phyloP scores from a whole-genome alignment of 108 stramenopile species.

The Halocafeteria seosinensis region DNA sequence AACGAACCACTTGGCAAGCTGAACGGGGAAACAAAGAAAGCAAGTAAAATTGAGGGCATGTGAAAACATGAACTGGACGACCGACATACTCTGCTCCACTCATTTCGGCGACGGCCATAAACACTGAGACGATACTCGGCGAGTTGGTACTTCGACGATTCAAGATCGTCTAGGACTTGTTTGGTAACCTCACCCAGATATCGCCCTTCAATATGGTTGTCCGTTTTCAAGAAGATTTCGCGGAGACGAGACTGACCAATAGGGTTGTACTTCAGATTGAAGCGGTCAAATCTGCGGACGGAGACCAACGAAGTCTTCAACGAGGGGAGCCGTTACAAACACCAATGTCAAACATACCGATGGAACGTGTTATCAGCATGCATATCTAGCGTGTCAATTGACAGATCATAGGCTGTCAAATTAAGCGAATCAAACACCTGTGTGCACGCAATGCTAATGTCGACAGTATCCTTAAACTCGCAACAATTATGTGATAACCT shows the following conservation, averaged over 20 bases:
- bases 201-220: conserved; percentile 58
- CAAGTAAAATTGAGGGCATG: conserved; percentile 47
- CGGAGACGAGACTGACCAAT: conserved; percentile 84
- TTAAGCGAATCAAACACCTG: conserved; percentile 53
- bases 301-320: not conserved
- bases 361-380: conserved; percentile 96
- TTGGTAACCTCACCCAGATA: conserved; percentile 87
- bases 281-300: conserved; percentile 74
- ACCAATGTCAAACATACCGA: not conserved
- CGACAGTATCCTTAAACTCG: too few species aligned
- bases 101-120: conserved; percentile 79
- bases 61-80: conserved; percentile 64
- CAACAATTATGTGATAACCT: too few species aligned
- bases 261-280: conserved; percentile 95
- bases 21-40: too few species aligned
- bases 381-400: conserved; percentile 95
- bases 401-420: conserved; percentile 81
- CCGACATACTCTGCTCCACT: too few species aligned
- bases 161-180: conserved; percentile 61
- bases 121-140: conserved; percentile 80
- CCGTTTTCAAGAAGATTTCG: conserved; percentile 94
- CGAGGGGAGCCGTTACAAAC: not conserved
- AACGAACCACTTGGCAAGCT: conserved; percentile 52
- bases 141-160: conserved; percentile 64
- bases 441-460: too few species aligned